Evolutionary conservation across 805 yeast species (phyloP).

Genomic region (Jamesozyma spencerorum): DNA sequence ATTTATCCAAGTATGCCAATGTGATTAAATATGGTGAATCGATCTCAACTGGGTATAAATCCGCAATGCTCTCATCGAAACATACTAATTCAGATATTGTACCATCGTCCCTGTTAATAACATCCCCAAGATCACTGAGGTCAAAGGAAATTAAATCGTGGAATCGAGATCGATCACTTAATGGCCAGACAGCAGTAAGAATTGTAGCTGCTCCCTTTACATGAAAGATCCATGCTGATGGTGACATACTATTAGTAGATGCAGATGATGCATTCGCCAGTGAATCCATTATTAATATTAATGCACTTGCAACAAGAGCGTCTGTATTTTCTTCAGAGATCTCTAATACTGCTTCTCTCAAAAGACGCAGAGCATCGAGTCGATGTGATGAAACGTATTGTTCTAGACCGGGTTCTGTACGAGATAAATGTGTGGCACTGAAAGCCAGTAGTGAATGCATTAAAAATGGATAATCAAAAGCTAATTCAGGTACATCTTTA

Average conservation of each 20-base stretch:
- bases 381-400: conserved; percentile 78
- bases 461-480: conserved; percentile 78
- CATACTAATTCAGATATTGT: conserved; percentile 56
- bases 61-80: conserved; percentile 78
- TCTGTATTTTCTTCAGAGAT: conserved; percentile 81
- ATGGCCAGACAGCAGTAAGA: conserved; percentile 88
- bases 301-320: conserved; percentile 85
- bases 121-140: conserved; percentile 78
- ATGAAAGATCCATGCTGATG: conserved; percentile 94
- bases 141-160: conserved; percentile 74
- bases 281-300: conserved; percentile 85
- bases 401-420: conserved; percentile 68
- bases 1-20: conserved; percentile 73
- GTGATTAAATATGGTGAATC: conserved; percentile 81
- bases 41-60: conserved; percentile 75
- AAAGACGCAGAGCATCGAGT: conserved; percentile 71
- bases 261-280: conserved; percentile 74
- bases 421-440: conserved; percentile 81
- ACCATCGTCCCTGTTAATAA: conserved; percentile 29
- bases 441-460: conserved; percentile 90
- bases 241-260: conserved; percentile 49
- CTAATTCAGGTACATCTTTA: conserved; percentile 76
- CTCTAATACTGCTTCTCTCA: conserved; percentile 78
- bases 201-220: conserved; percentile 96
- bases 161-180: conserved; percentile 60